phyloP scores from a whole-genome alignment of 768 basidiomycete species.

The Suillus clintonianus region DNA sequence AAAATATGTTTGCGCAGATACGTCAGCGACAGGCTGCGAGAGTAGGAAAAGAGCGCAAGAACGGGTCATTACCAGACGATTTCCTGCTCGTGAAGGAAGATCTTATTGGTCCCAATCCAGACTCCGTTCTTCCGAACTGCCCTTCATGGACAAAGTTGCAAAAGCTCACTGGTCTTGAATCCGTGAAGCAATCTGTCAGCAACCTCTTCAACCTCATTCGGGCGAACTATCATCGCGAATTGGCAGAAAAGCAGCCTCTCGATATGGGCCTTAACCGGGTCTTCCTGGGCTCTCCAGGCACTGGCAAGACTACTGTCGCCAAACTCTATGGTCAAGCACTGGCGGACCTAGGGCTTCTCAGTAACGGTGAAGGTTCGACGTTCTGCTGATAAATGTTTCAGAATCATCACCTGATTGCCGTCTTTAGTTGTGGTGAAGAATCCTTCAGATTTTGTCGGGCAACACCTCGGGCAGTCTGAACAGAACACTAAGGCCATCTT shows the following conservation, averaged over 20 bases:
- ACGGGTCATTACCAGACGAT: slow-evolving; percentile 44
- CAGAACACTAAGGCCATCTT: slow-evolving; percentile 65
- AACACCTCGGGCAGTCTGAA: slow-evolving; percentile 61
- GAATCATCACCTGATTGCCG: background rate
- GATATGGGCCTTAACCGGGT: slow-evolving; percentile 57
- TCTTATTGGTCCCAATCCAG: slow-evolving; percentile 62
- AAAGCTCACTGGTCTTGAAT: slow-evolving; percentile 47
- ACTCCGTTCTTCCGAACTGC: slow-evolving; percentile 41
- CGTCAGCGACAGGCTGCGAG: slow-evolving; percentile 50
- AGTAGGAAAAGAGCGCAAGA: slow-evolving; percentile 37
- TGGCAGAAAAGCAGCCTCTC: slow-evolving; percentile 48
- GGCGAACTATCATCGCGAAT: slow-evolving; percentile 56
- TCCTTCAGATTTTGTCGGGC: slow-evolving; percentile 67
- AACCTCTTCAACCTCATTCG: slow-evolving; percentile 43
- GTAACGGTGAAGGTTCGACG: slow-evolving; percentile 61
- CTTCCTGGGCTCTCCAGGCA: slow-evolving; percentile 67
- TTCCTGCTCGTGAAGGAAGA: slow-evolving; percentile 49
- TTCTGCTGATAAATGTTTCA: background rate
- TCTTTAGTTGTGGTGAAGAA: slow-evolving; percentile 64
- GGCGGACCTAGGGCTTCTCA: slow-evolving; percentile 54
- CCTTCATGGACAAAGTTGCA: slow-evolving; percentile 50
- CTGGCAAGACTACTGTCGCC: slow-evolving; percentile 67
- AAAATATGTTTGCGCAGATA: slow-evolving; percentile 45
- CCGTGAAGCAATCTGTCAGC: slow-evolving; percentile 53
- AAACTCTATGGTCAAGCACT: slow-evolving; percentile 61